These are phyloP conservation scores for Phytophthora multivora DNA, from an alignment of 352 stramenopile species.

Conservation along the genomic window DNA sequence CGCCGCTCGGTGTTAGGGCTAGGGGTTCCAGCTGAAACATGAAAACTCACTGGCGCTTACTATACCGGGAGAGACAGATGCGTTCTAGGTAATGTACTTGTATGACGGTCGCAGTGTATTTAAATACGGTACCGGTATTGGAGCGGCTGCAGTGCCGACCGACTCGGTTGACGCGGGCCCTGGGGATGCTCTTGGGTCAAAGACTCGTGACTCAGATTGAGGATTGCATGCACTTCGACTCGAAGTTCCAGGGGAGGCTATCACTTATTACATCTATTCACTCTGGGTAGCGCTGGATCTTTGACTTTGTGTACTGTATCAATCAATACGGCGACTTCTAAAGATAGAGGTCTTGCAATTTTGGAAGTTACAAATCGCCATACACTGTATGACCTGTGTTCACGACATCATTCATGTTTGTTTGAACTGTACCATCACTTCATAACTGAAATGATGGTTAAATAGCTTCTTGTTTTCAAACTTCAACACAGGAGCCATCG, in stretches of 20 bases:
- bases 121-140: too few species aligned
- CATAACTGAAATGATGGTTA: slow-evolving; percentile 17
- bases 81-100: not conserved
- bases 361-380: not conserved
- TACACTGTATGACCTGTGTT: too few species aligned
- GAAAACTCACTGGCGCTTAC: slow-evolving; percentile 16
- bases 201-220: not conserved
- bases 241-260: too few species aligned
- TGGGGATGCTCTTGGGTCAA: not conserved
- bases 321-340: slow-evolving; percentile 5
- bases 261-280: too few species aligned
- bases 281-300: not conserved
- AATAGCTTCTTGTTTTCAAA: slow-evolving; percentile 19
- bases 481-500: slow-evolving; percentile 34
- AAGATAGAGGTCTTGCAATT: not conserved
- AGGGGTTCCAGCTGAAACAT: slow-evolving; percentile 30
- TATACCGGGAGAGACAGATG: slow-evolving; percentile 19
- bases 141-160: not conserved
- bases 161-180: not conserved
- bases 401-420: too few species aligned
- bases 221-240: not conserved
- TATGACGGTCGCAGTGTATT: not conserved
- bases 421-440: slow-evolving; percentile 1
- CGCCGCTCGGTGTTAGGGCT: slow-evolving; percentile 10
- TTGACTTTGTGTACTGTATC: not conserved